Evolutionary conservation across 2,329 filamentous ascomycete species (phyloP).

Genomic region (Xylaria sp.): DNA sequence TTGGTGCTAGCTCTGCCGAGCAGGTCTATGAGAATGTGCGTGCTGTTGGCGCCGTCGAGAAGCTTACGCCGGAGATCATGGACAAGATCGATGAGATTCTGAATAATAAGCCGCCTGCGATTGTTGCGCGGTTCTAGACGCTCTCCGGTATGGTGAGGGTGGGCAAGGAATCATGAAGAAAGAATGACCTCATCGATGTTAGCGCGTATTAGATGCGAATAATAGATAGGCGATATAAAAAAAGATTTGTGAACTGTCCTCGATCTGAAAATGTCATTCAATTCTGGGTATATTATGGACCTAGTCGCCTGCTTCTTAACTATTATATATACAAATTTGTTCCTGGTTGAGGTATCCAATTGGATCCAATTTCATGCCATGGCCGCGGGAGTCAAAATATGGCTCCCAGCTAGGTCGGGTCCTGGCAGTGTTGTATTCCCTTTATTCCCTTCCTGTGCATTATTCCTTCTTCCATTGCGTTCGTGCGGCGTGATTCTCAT

Average conservation of each 20-base stretch:
- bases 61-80: constrained; percentile 68
- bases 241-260: not conserved
- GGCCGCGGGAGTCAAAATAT: too few species aligned
- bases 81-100: constrained; percentile 68
- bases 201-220: not conserved
- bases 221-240: not conserved
- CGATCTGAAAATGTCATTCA: too few species aligned
- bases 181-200: not conserved
- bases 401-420: too few species aligned
- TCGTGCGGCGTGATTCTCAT: not conserved
- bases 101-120: constrained; percentile 65
- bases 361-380: not conserved
- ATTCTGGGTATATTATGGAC: constrained; percentile 12
- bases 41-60: constrained; percentile 62
- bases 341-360: not conserved
- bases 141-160: not conserved
- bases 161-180: not conserved
- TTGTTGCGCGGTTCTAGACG: constrained; percentile 49
- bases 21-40: constrained; percentile 70
- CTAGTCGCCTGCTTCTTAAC: not conserved
- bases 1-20: constrained; percentile 65
- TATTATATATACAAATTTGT: not conserved
- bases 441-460: not conserved
- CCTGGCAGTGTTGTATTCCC: not conserved
- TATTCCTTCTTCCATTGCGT: not conserved